These are phyloP conservation scores for Bruguiera hainesii DNA, from an alignment of 441 rosid species.

Conservation along the genomic window DNA sequence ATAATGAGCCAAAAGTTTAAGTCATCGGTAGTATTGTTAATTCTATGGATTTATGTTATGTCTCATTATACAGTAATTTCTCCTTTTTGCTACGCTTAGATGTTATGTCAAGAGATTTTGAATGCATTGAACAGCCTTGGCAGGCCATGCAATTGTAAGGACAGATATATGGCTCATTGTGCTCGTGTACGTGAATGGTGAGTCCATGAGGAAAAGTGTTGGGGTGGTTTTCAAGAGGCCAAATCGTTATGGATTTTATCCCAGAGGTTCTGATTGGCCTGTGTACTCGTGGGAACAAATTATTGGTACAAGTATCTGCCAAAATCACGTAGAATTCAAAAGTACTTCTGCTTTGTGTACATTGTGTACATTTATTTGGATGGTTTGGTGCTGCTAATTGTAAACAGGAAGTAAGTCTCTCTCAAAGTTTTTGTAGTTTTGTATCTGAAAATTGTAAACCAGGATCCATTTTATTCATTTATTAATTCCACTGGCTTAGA, in stretches of 20 bases:
- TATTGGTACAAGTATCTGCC: conserved; percentile 52
- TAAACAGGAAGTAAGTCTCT: conserved; percentile 66
- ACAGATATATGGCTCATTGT: too few relatives aligned
- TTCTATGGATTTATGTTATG: too few relatives aligned
- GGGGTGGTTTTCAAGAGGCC: conserved; percentile 65
- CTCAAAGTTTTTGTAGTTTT: conserved; percentile 3
- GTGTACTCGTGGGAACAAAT: conserved; percentile 63
- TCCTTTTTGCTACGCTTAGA: too few relatives aligned
- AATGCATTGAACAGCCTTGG: too few relatives aligned
- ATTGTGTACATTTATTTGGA: conserved; percentile 54
- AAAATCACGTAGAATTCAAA: conserved; percentile 7
- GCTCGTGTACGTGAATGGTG: too few relatives aligned
- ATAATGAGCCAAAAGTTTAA: too few relatives aligned
- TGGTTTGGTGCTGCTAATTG: conserved; percentile 56
- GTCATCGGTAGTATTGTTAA: too few relatives aligned
- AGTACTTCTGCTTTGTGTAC: conserved; percentile 8
- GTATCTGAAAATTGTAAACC: conserved; percentile 7
- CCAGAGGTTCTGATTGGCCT: conserved; percentile 62
- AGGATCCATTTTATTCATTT: not conserved
- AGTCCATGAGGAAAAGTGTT: conserved; percentile 27
- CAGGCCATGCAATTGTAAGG: too few relatives aligned
- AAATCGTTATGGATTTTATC: conserved; percentile 62
- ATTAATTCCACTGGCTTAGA: too few relatives aligned
- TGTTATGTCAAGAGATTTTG: too few relatives aligned
- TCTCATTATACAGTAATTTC: too few relatives aligned